These are phyloP conservation scores for Diplodia corticola DNA, from an alignment of 2,329 filamentous ascomycete species.

Conservation along the genomic window DNA sequence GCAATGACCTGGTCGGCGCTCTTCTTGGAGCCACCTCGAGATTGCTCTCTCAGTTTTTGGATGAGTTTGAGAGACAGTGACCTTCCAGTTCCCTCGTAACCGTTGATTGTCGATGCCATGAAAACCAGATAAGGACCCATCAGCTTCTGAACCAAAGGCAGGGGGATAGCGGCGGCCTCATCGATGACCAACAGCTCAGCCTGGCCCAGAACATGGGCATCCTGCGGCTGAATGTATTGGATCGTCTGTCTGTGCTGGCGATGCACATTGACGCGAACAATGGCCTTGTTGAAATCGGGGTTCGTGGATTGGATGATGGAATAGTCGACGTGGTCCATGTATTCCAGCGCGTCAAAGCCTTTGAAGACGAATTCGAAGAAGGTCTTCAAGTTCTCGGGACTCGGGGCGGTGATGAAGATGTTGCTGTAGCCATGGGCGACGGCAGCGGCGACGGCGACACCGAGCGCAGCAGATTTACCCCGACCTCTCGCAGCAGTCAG, in stretches of 20 bases:
- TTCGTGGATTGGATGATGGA: conserved; percentile 98
- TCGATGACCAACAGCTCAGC: conserved; percentile 95
- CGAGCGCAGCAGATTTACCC: conserved; percentile 94
- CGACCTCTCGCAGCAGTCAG: conserved; percentile 91
- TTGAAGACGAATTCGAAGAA: conserved; percentile 99
- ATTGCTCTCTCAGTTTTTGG: conserved; percentile 93
- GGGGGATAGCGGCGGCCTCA: conserved; percentile 92
- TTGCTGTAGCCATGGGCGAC: conserved; percentile 97
- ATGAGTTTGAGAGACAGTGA: conserved; percentile 95
- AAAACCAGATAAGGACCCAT: conserved; percentile 98
- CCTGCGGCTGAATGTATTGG: conserved; percentile 96
- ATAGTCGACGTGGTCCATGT: conserved; percentile 94
- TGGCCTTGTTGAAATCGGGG: conserved; percentile 98
- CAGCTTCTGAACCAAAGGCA: conserved; percentile 87
- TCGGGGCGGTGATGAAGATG: conserved; percentile 97
- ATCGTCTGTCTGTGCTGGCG: conserved; percentile 95
- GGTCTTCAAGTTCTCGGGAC: conserved; percentile 97
- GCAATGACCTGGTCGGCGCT: conserved; percentile 65
- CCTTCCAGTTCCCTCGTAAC: conserved; percentile 94
- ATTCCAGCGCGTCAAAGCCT: conserved; percentile 90
- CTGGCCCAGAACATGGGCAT: conserved; percentile 91
- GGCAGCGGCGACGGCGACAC: conserved; percentile 90
- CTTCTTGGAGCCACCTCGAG: conserved; percentile 61
- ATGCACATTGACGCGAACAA: conserved; percentile 95
- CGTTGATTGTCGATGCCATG: conserved; percentile 99